A percentile compares a stretch with the other conserved stretches of the same genome.
Evolutionary conservation across 495 filamentous ascomycete genomes (phyloP).

Genomic region (Geoglossum glabrum): DNA sequence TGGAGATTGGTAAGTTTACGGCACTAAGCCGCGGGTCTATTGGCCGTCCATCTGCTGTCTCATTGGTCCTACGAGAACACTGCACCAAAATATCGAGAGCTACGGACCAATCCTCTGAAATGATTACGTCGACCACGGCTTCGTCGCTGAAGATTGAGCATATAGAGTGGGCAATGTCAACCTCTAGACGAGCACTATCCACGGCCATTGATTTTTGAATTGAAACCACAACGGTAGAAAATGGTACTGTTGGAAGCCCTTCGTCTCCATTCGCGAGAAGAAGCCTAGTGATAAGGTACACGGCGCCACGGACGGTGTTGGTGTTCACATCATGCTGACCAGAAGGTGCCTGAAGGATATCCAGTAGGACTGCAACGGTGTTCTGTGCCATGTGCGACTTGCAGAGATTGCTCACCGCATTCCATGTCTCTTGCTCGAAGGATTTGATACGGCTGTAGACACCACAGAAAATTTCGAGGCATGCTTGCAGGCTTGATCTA

Average conservation of each 20-base stretch:
- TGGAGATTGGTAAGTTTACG: conserved; percentile 1
- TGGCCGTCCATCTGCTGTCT: conserved; percentile 16
- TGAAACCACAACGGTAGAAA: conserved; percentile 22
- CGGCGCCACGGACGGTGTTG: conserved; percentile 44
- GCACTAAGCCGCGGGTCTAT: conserved; percentile 15
- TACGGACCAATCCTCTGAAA: conserved; percentile 3
- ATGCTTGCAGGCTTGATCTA: conserved; percentile 38
- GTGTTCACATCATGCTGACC: conserved; percentile 30
- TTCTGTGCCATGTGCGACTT: conserved; percentile 59
- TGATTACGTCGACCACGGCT: conserved; percentile 4
- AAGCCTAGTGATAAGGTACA: conserved; percentile 47
- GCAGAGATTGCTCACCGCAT: conserved; percentile 53
- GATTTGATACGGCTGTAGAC: conserved; percentile 55
- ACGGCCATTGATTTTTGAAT: conserved; percentile 14
- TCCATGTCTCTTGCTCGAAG: conserved; percentile 53
- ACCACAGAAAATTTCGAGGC: conserved; percentile 62
- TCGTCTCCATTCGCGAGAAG: conserved; percentile 36
- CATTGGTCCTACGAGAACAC: conserved; percentile 2
- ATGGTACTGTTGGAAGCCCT: conserved; percentile 40
- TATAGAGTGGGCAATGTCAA: conserved; percentile 16
- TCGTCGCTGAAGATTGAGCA: conserved; percentile 11
- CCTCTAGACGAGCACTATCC: conserved; percentile 15
- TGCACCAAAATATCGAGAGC: conserved; percentile 32
- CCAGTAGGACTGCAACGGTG: conserved; percentile 42
- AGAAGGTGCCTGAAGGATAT: conserved; percentile 34